Evolutionary conservation across 495 filamentous ascomycete genomes (phyloP), one percentile per base, ranked within the genome.

Genomic region (Penicillium samsonianum): DNA sequence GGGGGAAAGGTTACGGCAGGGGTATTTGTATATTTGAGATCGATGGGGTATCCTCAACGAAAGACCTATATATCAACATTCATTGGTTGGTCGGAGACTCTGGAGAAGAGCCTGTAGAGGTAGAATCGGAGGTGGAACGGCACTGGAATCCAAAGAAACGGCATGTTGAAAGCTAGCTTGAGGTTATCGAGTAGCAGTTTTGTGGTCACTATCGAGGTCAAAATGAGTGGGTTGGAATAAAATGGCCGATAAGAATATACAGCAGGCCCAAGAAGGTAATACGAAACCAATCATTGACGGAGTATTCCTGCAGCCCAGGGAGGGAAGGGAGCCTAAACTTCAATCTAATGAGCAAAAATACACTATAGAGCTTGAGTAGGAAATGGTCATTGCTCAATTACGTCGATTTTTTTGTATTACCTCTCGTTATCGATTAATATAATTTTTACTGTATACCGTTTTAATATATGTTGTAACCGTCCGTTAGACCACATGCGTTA

Each of bases 41-140:
- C 46, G 12, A 64, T 28, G 30, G 50, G 54, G 16, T 64, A 53
- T n/a, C 31, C 54, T 23, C 20, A 51, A 7, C 31, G 67, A 70
- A 60, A 69, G 31, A 55, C 8, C 35, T 9, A 59, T 73, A 43
- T 67, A 73, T 45, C 43, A 68, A 41, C 58, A 68, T 62, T 65
- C 67, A n/a, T 73, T 63, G 67, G 30, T 68, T 28, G 67, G 64
- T 53, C 25, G 67, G 61, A 56, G 51, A 19, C 59, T 54, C 47
- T 30, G 66, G 67, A 47, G 64, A 65, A 52, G 56, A 62, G 50
- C n/a, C 23, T 17, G 53, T 35, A 16, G 37, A 59, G 50, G 28
- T 17, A 2, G 57, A 57, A 33, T 63, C 53, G 19, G 53, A 60
- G 14, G 1, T 45, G 23, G 52, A 53, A 45, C 17, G 20, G 11